Percentiles rank a stretch among this genome's conserved stretches.
Evolutionary conservation across 495 filamentous ascomycete species (phyloP).

Genomic region (Penicillium taxi): DNA sequence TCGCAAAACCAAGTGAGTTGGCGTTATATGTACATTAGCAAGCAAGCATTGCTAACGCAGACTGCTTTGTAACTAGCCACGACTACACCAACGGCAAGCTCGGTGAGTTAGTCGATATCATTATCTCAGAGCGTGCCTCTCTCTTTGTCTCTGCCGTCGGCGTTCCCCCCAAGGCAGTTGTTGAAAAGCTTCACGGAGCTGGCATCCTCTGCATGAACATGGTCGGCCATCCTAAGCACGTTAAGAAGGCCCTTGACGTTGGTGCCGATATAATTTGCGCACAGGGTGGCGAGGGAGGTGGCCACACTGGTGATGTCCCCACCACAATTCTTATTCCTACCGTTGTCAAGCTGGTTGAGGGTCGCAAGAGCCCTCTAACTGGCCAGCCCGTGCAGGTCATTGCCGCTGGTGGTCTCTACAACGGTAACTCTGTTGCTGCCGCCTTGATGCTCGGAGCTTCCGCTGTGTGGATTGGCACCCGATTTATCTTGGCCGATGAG

Average conservation of each 20-base stretch:
- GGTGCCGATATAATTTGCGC: constrained; percentile 90
- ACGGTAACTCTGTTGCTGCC: constrained; percentile 83
- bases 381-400: constrained; percentile 81
- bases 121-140: constrained; percentile 83
- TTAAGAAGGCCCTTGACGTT: constrained; percentile 81
- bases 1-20: constrained; percentile 81
- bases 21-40: not conserved
- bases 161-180: constrained; percentile 79
- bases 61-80: constrained; percentile 54
- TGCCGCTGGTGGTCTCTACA: constrained; percentile 90
- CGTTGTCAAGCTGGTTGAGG: constrained; percentile 73
- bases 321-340: constrained; percentile 85
- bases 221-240: constrained; percentile 99
- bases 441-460: constrained; percentile 86
- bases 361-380: constrained; percentile 78
- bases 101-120: constrained; percentile 78
- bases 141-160: constrained; percentile 97
- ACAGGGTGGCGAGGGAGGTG: constrained; percentile 86
- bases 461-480: constrained; percentile 93
- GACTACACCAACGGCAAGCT: constrained; percentile 99
- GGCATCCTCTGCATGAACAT: constrained; percentile 99
- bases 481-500: constrained; percentile 90
- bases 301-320: constrained; percentile 85
- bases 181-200: constrained; percentile 77
- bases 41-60: constrained; percentile 11